These are phyloP conservation scores for Pythium chondricola DNA, from an alignment of 352 stramenopile genomes.

Conservation along the genomic window DNA sequence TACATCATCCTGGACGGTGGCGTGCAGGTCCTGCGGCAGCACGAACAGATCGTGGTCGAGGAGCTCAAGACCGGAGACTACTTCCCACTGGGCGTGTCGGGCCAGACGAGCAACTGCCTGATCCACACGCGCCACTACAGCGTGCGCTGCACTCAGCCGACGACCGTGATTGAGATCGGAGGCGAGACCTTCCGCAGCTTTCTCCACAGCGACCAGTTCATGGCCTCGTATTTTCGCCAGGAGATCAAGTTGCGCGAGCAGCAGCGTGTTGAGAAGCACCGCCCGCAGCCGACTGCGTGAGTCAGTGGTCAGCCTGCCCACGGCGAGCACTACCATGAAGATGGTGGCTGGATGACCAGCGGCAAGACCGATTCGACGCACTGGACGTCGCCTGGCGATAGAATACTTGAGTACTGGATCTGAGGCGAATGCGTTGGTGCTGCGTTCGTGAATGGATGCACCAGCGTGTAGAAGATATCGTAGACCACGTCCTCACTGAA, in stretches of 20 bases:
- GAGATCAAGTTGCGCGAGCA: constrained; percentile 66
- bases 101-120: constrained; percentile 52
- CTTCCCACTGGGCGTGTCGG: constrained; percentile 74
- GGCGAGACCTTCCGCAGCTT: constrained; percentile 82
- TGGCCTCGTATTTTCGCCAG: constrained; percentile 70
- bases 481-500: constrained; percentile 16
- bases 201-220: constrained; percentile 77
- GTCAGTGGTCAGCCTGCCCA: constrained; percentile 15
- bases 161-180: constrained; percentile 71
- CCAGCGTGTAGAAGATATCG: constrained; percentile 35
- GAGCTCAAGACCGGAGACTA: constrained; percentile 67
- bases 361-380: constrained; percentile 30
- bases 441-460: constrained; percentile 37
- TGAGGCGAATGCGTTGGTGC: constrained; percentile 34
- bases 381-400: constrained; percentile 32
- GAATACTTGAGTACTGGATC: constrained; percentile 37
- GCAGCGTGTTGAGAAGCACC: constrained; percentile 42
- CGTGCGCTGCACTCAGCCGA: constrained; percentile 58
- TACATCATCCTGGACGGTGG: constrained; percentile 74
- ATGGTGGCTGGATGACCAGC: constrained; percentile 13
- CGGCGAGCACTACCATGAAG: constrained; percentile 1
- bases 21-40: constrained; percentile 63
- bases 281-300: constrained; percentile 19
- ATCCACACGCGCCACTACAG: constrained; percentile 70
- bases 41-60: constrained; percentile 66